Conservation (phyloP, 78 protist genomes). For the Speleostelium caveatum region DNA sequence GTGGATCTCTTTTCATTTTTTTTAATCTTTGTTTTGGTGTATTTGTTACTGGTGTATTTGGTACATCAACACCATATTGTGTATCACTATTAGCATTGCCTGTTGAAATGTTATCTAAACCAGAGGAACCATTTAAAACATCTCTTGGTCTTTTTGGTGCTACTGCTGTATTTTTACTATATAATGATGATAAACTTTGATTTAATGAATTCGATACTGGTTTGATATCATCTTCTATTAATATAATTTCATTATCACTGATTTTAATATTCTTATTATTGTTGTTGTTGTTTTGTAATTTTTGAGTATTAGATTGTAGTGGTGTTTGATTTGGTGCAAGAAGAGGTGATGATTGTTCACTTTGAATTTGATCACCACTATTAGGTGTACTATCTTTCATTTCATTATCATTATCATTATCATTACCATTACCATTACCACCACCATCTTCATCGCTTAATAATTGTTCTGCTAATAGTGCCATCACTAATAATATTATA, state of each 20-base stretch:
- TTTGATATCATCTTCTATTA: background rate
- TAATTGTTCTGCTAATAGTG: background rate
- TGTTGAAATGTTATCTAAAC: conserved; percentile 1
- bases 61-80: background rate
- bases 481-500: background rate
- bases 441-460: background rate
- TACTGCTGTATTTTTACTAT: conserved; percentile 21
- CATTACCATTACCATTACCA: background rate
- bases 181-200: conserved; percentile 21
- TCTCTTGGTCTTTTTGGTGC: background rate
- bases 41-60: conserved; percentile 5
- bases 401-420: background rate
- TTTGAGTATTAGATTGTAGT: too few relatives aligned
- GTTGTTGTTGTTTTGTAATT: too few relatives aligned
- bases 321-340: background rate
- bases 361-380: too few relatives aligned
- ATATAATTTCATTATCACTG: background rate
- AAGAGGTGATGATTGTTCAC: background rate
- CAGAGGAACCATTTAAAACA: background rate
- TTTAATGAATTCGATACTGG: conserved; percentile 1
- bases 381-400: background rate
- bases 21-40: conserved; percentile 34
- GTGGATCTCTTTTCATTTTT: background rate
- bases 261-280: background rate
- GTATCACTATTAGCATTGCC: background rate